Percentiles rank a stretch among this genome's conserved stretches.
These are phyloP conservation scores for Rhodotorula sp. DNA, from an alignment of 1,284 basidiomycete species.

Conservation along the genomic window DNA sequence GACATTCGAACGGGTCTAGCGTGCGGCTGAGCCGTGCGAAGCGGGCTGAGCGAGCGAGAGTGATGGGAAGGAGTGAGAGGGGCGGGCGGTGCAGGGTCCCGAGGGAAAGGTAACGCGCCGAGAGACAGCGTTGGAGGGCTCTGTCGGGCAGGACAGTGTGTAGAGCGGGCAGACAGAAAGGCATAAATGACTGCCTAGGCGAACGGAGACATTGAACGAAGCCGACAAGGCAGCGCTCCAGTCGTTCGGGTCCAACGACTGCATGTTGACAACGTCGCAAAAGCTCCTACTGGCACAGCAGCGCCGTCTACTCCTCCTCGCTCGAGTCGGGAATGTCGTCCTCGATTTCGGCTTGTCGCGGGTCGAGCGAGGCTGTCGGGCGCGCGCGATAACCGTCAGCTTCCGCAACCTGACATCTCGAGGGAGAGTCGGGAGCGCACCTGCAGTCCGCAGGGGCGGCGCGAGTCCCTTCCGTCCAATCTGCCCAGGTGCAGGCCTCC, in stretches of 20 bases:
- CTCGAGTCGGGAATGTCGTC: conserved; percentile 16
- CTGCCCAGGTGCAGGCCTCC: not conserved
- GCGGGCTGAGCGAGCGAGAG: not conserved
- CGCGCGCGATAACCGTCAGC: not conserved
- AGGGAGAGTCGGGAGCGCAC: not conserved
- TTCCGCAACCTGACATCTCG: not conserved
- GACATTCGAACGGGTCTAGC: not conserved
- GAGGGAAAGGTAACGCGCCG: too few relatives aligned
- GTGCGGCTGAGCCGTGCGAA: not conserved
- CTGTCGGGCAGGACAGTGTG: too few relatives aligned
- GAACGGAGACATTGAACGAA: too few relatives aligned
- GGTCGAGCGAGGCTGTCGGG: not conserved
- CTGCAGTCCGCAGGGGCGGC: not conserved
- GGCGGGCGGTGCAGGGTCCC: not conserved
- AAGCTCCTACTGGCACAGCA: not conserved
- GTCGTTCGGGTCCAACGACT: too few relatives aligned
- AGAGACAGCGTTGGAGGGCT: too few relatives aligned
- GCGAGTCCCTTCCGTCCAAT: not conserved
- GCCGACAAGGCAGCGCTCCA: too few relatives aligned
- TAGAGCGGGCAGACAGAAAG: too few relatives aligned
- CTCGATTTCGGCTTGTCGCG: conserved; percentile 6
- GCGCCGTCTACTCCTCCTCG: conserved; percentile 8
- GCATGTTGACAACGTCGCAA: too few relatives aligned
- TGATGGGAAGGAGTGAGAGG: not conserved
- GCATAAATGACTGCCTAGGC: too few relatives aligned